Conservation (phyloP, 164 flowering plant genomes). For the Magnolia sinica region DNA sequence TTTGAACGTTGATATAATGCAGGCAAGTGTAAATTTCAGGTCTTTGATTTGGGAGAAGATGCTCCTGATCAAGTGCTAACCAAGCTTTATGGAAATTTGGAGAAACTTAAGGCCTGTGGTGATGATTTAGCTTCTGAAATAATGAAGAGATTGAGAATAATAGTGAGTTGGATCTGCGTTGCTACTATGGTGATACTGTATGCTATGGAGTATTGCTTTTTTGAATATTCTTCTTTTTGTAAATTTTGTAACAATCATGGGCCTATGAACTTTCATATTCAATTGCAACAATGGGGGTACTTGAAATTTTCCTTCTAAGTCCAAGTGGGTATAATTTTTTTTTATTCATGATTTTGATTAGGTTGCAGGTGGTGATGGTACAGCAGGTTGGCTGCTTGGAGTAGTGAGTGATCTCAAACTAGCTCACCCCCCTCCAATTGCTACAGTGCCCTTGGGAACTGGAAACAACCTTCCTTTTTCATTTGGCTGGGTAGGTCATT, state of each 20-base stretch:
- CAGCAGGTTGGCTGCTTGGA: constrained; percentile 95
- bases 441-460: constrained; percentile 92
- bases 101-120: constrained; percentile 41
- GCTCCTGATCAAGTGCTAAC: constrained; percentile 69
- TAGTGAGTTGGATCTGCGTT: constrained; percentile 46
- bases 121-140: constrained; percentile 45
- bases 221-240: not conserved
- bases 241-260: not conserved
- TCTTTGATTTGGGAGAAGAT: constrained; percentile 65
- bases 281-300: not conserved
- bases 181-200: not conserved
- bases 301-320: not conserved
- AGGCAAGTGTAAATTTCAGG: constrained; percentile 34
- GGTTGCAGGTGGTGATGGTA: constrained; percentile 99
- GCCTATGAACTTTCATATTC: not conserved
- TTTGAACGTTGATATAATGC: not conserved
- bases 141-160: constrained; percentile 51
- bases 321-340: not conserved
- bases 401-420: constrained; percentile 85
- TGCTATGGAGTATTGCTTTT: not conserved
- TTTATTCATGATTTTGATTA: constrained; percentile 19
- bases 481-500: constrained; percentile 79
- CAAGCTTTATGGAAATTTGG: constrained; percentile 49
- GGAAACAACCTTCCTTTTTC: constrained; percentile 90
- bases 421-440: constrained; percentile 73